Evolutionary conservation across 495 filamentous ascomycete species (phyloP), one percentile per base, ranked within the genome.

Genomic region (Lichina pygmaea): DNA sequence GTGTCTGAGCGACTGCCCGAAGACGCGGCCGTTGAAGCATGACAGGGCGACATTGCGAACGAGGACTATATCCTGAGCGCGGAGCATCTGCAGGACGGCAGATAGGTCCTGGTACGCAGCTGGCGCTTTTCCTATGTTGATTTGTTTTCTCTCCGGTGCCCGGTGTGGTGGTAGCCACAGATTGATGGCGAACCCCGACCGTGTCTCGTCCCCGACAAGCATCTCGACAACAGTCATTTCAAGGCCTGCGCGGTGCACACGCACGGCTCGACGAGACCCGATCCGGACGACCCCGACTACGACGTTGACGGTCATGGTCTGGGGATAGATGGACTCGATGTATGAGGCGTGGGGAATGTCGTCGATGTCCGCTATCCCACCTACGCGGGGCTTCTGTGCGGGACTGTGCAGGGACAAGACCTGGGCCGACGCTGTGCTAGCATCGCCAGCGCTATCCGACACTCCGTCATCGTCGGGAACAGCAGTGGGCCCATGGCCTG

Each of bases 201-300:
- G 71, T 2, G 83, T 89, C 46, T 93, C 83, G 54, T 95, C 86
- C 10, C 79, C 85, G 1, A 93, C 80, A 1, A 84, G 65, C 6
- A 91, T 56, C 53, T 92, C 83, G 34, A 84, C 60, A 0, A 92
- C 65, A 34, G 77, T 66, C 41, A 76, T 66, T 13, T 48, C 44
- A 47, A 60, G 62, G 0, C 53, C 47, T 0, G 68, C 68, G 9
- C 69, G 66, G 53, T 68, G 66, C 24, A 61, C 58, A 30, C 59
- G 60, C 38, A 78, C 62, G 17, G 64, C 67, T n/a, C 79, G 74
- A 3, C 75, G 66, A 32, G 72, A 63, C 6, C 75, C 65, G 43
- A 85, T 65, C 34, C 75, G 71, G 46, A 93, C 75, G 48, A 94
- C 62, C 8, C 77, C 81, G 12, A 77, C 77, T 12, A 94, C 67